Evolutionary conservation across 495 filamentous ascomycete species (phyloP), one percentile per base, ranked within the genome.

Genomic region (Aspergillus panamensis): DNA sequence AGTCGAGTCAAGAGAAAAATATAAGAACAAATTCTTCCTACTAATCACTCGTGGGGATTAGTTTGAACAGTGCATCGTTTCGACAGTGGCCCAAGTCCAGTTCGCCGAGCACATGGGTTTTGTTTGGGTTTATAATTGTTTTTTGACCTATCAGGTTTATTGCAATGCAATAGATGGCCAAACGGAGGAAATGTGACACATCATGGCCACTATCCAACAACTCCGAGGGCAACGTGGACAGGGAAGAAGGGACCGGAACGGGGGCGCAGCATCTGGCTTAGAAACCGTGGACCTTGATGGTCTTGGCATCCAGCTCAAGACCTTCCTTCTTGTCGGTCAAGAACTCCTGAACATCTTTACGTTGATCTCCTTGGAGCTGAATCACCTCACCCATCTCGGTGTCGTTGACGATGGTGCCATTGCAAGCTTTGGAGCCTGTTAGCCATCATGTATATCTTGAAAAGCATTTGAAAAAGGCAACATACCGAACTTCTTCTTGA

Each of bases 361-460:
- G 93, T 81, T 98, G 94, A 76, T 98, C 94, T 66, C 94, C 94
- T 77, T 98, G 94, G 67, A 98, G 84, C 82, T 98, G 94, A 68
- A 98, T 97, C 88, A 98, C 94, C 83, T 97, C 92, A 72, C 94
- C 94, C 92, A 97, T 96, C 82, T 97, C 92, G 64, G 81, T 83
- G 77, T 97, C 93, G 68, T 85, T 86, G 77, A 98, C 92, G 80
- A 97, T 96, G 79, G 94, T 98, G 85, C 94, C 94, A 97, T 98
- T 98, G 92, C 94, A 98, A 73, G 94, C 94, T 94, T 2, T 66
- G 10, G 8, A 30, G 14, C 20, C 51, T 29, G 59, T 75, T 69
- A 73, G 64, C 32, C 19, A 57, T 0, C 25, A 25, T 25, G 25
- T 25, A 25, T 25, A 25, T 25, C 25, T 5, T 25, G 25, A 47